phyloP scores from a whole-genome alignment of 2,329 filamentous ascomycete species.

The Arthrobotrys musiformis region DNA sequence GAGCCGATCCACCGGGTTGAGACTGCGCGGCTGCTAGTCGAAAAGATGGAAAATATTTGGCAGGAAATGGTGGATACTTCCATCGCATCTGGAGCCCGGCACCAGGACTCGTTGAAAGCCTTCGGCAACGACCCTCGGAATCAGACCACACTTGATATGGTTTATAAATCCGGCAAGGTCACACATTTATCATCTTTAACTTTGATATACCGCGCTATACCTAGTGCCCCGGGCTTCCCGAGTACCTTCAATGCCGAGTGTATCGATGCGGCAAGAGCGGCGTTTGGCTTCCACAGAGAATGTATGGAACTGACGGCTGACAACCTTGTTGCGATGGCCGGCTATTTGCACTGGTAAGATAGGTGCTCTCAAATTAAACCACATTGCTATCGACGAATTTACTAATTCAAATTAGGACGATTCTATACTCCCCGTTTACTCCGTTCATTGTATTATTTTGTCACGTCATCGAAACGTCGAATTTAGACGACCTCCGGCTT shows the following conservation, averaged over 20 bases:
- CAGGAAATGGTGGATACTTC: slow-evolving; percentile 21
- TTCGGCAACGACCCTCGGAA: not conserved
- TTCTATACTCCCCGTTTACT: slow-evolving; percentile 58
- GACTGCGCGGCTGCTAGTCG: slow-evolving; percentile 54
- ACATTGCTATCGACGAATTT: too few species aligned
- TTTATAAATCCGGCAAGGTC: slow-evolving; percentile 55
- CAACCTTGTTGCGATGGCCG: slow-evolving; percentile 24
- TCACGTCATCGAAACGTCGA: slow-evolving; percentile 65
- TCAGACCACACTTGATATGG: slow-evolving; percentile 49
- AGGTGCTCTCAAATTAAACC: not conserved
- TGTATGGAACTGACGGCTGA: slow-evolving; percentile 48
- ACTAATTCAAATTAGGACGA: slow-evolving; percentile 15
- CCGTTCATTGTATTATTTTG: slow-evolving; percentile 60
- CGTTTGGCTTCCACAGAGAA: slow-evolving; percentile 56
- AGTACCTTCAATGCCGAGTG: slow-evolving; percentile 58
- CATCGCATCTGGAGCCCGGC: not conserved
- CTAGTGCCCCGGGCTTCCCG: slow-evolving; percentile 35
- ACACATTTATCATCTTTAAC: slow-evolving; percentile 58
- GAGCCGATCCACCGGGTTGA: slow-evolving; percentile 60
- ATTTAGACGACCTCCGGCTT: slow-evolving; percentile 67
- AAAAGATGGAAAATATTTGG: slow-evolving; percentile 48
- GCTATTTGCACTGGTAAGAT: slow-evolving; percentile 50
- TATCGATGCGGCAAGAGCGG: slow-evolving; percentile 57
- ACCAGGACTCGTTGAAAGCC: not conserved
- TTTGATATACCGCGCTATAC: slow-evolving; percentile 59